Conservation (phyloP, 768 basidiomycete species). For the Pholiota microspora region DNA sequence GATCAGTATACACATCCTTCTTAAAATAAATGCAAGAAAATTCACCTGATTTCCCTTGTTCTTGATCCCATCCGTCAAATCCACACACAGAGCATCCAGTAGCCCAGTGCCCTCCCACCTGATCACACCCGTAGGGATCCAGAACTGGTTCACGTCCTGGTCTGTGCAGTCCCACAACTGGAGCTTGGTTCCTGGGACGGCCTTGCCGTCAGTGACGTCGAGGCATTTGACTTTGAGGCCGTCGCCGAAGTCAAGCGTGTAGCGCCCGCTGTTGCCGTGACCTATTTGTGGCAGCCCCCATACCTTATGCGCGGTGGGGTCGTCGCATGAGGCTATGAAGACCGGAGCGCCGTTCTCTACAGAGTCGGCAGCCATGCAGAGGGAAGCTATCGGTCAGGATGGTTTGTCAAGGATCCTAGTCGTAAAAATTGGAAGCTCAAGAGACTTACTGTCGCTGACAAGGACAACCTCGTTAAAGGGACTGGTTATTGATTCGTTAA, state of each 20-base stretch:
- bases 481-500: neutral
- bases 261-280: slow-evolving; percentile 1
- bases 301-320: slow-evolving; percentile 1
- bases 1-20: neutral
- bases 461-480: neutral
- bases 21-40: neutral
- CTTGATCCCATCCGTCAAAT: neutral
- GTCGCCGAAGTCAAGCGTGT: neutral
- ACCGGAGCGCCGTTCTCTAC: slow-evolving; percentile 3
- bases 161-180: slow-evolving; percentile 4
- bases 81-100: neutral
- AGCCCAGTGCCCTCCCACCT: neutral
- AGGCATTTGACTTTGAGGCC: neutral
- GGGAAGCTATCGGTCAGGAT: too few species aligned
- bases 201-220: slow-evolving; percentile 1
- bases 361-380: slow-evolving; percentile 3
- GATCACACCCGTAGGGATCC: neutral
- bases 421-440: too few species aligned
- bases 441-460: neutral
- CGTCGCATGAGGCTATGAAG: neutral
- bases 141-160: neutral
- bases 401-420: too few species aligned
- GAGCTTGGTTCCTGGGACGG: slow-evolving; percentile 1
- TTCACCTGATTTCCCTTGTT: slow-evolving; percentile 2
- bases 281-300: slow-evolving; percentile 5